phyloP scores from a whole-genome alignment of 2,329 filamentous ascomycete genomes.

The Fusarium robinianum region DNA sequence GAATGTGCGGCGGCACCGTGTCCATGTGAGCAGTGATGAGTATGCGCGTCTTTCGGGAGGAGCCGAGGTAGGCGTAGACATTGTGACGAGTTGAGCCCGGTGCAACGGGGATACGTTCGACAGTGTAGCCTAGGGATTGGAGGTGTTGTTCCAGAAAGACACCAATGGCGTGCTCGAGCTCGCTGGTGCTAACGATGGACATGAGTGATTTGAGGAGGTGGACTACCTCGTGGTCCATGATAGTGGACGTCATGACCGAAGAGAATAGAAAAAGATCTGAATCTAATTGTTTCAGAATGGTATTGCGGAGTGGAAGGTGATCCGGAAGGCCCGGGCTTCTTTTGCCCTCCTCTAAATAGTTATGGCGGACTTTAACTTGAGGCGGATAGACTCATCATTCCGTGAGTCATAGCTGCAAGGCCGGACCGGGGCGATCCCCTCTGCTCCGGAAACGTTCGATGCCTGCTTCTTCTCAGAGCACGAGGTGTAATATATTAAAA shows the following conservation, averaged over 20 bases:
- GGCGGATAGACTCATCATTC: too few species aligned
- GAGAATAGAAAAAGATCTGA: too few species aligned
- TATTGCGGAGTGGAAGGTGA: too few species aligned
- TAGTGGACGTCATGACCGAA: background rate
- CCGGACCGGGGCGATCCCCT: too few species aligned
- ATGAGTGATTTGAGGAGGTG: constrained; percentile 42
- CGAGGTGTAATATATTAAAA: too few species aligned
- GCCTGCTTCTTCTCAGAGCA: too few species aligned
- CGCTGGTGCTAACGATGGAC: constrained; percentile 44
- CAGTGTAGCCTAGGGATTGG: constrained; percentile 40
- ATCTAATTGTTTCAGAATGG: too few species aligned
- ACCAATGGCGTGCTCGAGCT: constrained; percentile 44
- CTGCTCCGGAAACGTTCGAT: too few species aligned
- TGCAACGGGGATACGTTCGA: constrained; percentile 43
- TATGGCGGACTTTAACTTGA: too few species aligned
- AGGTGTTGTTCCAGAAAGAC: constrained; percentile 41
- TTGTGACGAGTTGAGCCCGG: constrained; percentile 42
- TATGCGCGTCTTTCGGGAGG: constrained; percentile 36
- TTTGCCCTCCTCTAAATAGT: too few species aligned
- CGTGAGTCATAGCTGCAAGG: too few species aligned
- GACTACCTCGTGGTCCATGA: constrained; percentile 32
- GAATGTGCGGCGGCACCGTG: constrained; percentile 68
- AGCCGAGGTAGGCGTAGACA: constrained; percentile 46
- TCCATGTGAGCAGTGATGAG: constrained; percentile 72
- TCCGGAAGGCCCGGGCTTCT: too few species aligned